Conservation (phyloP, 2,329 filamentous ascomycete species). For the Acarospora socialis region DNA sequence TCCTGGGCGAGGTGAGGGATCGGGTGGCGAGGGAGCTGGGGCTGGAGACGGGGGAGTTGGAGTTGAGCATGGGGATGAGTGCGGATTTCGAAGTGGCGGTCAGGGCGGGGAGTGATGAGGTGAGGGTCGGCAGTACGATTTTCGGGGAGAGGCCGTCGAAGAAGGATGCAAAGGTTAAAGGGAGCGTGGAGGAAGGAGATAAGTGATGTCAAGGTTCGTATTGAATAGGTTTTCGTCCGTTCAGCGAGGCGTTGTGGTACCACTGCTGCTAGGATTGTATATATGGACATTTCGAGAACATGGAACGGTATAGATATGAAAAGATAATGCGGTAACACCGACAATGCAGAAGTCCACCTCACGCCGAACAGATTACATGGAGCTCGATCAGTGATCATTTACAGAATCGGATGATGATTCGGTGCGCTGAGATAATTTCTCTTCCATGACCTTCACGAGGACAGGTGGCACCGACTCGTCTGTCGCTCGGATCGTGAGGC, state of each 20-base stretch:
- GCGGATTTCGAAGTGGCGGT: slow-evolving; percentile 89
- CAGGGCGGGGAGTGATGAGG: slow-evolving; percentile 68
- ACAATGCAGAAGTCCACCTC: no score
- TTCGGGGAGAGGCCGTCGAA: slow-evolving; percentile 74
- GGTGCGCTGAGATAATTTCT: slow-evolving; percentile 49
- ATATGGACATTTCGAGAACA: no score
- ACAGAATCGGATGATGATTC: no score
- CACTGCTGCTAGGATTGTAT: no score
- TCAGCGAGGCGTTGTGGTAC: no score
- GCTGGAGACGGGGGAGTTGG: slow-evolving; percentile 43
- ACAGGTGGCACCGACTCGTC: slow-evolving; percentile 75
- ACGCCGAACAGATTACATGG: no score
- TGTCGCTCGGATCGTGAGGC: slow-evolving; percentile 83
- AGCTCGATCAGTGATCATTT: no score
- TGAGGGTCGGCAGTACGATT: slow-evolving; percentile 84
- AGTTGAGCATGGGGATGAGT: slow-evolving; percentile 98
- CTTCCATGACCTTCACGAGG: slow-evolving; percentile 75
- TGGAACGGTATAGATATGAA: no score
- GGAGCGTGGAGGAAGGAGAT: slow-evolving; percentile 7
- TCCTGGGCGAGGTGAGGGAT: slow-evolving; percentile 55
- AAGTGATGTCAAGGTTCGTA: not conserved
- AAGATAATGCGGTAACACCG: no score
- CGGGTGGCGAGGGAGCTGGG: slow-evolving; percentile 50
- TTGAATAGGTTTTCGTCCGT: not conserved
- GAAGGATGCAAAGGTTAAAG: slow-evolving; percentile 57